Conservation (phyloP, 2,329 filamentous ascomycete genomes). For the Alternaria longipes region DNA sequence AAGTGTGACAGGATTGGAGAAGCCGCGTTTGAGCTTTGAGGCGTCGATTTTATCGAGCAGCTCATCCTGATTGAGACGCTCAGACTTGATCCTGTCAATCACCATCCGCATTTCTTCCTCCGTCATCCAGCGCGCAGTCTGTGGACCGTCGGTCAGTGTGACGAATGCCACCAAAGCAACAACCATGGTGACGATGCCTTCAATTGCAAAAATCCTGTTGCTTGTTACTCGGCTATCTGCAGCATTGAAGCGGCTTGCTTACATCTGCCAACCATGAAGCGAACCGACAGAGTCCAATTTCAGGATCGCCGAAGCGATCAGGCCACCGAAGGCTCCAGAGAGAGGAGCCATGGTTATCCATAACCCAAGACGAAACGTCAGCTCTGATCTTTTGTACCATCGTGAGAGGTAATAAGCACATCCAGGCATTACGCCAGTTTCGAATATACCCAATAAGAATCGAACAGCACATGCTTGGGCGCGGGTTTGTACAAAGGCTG, state of each 20-base stretch:
- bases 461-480: slow-evolving; percentile 65
- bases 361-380: slow-evolving; percentile 70
- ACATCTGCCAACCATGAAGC: slow-evolving; percentile 68
- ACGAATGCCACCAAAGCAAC: slow-evolving; percentile 66
- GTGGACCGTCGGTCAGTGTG: slow-evolving; percentile 71
- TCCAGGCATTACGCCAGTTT: slow-evolving; percentile 75
- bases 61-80: slow-evolving; percentile 66
- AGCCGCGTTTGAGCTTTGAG: slow-evolving; percentile 67
- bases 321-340: slow-evolving; percentile 73
- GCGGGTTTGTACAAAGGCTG: slow-evolving; percentile 67
- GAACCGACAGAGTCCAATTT: slow-evolving; percentile 65
- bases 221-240: not conserved
- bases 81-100: slow-evolving; percentile 70
- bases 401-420: slow-evolving; percentile 75
- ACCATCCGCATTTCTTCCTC: slow-evolving; percentile 70
- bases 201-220: slow-evolving; percentile 67
- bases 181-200: slow-evolving; percentile 68
- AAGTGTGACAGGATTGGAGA: slow-evolving; percentile 68
- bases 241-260: not conserved
- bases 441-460: slow-evolving; percentile 70
- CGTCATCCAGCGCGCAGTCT: slow-evolving; percentile 69
- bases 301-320: slow-evolving; percentile 68
- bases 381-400: slow-evolving; percentile 73
- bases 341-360: slow-evolving; percentile 74
- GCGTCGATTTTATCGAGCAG: slow-evolving; percentile 69